Percentiles rank a stretch among this genome's conserved stretches.
These are phyloP conservation scores for Schizopora paradoxa DNA, from an alignment of 1,284 basidiomycete species.

Conservation along the genomic window DNA sequence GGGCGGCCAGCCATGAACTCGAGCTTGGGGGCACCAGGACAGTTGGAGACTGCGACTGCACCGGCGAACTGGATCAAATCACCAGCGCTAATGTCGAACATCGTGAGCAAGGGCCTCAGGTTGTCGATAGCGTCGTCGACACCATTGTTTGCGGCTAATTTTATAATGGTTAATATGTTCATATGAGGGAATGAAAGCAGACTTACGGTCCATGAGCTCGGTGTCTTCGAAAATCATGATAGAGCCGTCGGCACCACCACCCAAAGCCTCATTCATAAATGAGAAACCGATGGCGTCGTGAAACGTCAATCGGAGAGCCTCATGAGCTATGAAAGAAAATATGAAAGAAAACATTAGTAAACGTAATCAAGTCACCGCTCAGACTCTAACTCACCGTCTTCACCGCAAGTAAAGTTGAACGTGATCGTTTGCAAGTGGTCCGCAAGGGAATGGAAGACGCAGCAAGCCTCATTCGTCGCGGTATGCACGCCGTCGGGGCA, in stretches of 20 bases:
- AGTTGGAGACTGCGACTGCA: conserved; percentile 28
- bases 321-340: conserved; percentile 26
- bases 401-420: conserved; percentile 19
- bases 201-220: conserved; percentile 23
- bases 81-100: conserved; percentile 24
- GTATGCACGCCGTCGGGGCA: conserved; percentile 19
- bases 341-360: background rate
- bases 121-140: conserved; percentile 26
- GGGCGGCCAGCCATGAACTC: conserved; percentile 23
- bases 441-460: conserved; percentile 21
- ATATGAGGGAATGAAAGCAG: background rate
- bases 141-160: conserved; percentile 25
- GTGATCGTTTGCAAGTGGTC: conserved; percentile 20
- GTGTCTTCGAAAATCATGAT: conserved; percentile 33
- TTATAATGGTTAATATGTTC: too few relatives aligned
- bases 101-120: conserved; percentile 24
- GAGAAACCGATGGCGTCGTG: conserved; percentile 42
- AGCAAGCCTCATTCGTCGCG: conserved; percentile 19
- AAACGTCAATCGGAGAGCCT: conserved; percentile 39
- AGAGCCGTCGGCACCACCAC: conserved; percentile 38
- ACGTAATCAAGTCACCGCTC: background rate
- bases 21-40: conserved; percentile 27
- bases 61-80: conserved; percentile 31
- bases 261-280: conserved; percentile 15
- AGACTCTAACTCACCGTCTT: conserved; percentile 15